Evolutionary conservation across 2,329 filamentous ascomycete genomes (phyloP), one percentile per base, ranked within the genome.

Genomic region (Beauveria sp.): DNA sequence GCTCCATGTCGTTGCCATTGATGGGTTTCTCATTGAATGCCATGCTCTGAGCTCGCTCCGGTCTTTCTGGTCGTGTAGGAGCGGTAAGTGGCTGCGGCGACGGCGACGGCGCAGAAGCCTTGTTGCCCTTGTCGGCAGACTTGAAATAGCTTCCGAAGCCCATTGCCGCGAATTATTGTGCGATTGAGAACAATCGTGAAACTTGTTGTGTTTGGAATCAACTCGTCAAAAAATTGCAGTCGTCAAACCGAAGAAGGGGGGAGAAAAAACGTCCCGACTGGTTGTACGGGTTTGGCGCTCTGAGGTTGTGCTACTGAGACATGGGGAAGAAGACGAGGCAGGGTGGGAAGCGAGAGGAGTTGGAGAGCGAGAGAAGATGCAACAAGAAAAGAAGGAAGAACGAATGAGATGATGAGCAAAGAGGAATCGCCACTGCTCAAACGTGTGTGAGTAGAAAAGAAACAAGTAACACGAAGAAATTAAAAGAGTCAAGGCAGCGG

Each of bases 81-180:
- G 67, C 64, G 22, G 60, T 62, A 2, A 63, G 38, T 55, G 43
- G 62, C 67, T 63, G 34, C 61, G 64, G 14, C 62, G 54, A 16
- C 3, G 53, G 34, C 18, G 55, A 49, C 59, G 18, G 63, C 40
- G 34, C 65, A 38, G 28, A 58, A 45, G 63, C 50, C 51, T 66
- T 64, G 65, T 22, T 58, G 18, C 64, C 64, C 40, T 60, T 60
- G 24, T 65, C 77, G 50, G 81, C 75, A 5, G 34, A 38, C 75
- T 83, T 86, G 78, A 88, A 87, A 68, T 88, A 88, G 69, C 73
- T 82, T 55, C 77, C 79, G 63, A 88, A 68, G 63, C 85, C 85
- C 86, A 88, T 88, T 49, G 62, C 73, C 24, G 8, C 38, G 30
- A 24, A 40, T 50, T 55, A 9, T 24, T 20, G n/a, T 52, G 12